Conservation (phyloP, 2,329 filamentous ascomycete genomes). For the Onygenales sp. region DNA sequence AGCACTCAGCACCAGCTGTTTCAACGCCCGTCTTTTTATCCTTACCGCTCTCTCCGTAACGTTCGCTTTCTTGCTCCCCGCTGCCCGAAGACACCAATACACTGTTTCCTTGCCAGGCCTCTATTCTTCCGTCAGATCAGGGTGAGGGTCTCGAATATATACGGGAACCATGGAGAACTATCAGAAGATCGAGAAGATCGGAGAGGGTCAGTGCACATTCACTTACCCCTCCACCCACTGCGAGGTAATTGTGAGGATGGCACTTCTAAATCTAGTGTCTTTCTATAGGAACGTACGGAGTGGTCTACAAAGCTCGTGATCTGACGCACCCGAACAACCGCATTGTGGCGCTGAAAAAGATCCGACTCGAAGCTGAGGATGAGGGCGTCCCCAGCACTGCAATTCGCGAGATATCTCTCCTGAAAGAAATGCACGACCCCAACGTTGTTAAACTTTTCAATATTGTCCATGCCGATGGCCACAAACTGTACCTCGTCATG, state of each 20-base stretch:
- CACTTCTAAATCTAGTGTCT: not conserved
- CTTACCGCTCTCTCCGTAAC: not conserved
- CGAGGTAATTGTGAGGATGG: not conserved
- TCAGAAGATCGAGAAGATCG: conserved; percentile 92
- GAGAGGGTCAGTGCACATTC: conserved; percentile 59
- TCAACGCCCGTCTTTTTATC: not conserved
- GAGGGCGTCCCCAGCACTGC: conserved; percentile 88
- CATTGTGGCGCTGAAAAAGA: conserved; percentile 91
- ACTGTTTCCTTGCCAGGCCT: no score
- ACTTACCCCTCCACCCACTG: not conserved
- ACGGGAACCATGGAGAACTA: conserved; percentile 72
- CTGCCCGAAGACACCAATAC: not conserved
- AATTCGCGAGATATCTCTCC: conserved; percentile 85
- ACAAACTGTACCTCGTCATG: conserved; percentile 89
- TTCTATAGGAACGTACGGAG: conserved; percentile 72
- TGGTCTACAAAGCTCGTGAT: conserved; percentile 90
- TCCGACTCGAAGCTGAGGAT: conserved; percentile 88
- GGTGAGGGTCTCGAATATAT: not conserved
- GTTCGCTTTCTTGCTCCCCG: not conserved
- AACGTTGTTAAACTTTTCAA: conserved; percentile 84
- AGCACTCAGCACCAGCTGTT: not conserved
- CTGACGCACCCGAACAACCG: conserved; percentile 63
- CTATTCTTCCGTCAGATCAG: no score
- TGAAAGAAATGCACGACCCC: conserved; percentile 89
- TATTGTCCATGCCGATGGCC: conserved; percentile 88